phyloP scores from a whole-genome alignment of 495 filamentous ascomycete species.

The Talaromyces borbonicus region DNA sequence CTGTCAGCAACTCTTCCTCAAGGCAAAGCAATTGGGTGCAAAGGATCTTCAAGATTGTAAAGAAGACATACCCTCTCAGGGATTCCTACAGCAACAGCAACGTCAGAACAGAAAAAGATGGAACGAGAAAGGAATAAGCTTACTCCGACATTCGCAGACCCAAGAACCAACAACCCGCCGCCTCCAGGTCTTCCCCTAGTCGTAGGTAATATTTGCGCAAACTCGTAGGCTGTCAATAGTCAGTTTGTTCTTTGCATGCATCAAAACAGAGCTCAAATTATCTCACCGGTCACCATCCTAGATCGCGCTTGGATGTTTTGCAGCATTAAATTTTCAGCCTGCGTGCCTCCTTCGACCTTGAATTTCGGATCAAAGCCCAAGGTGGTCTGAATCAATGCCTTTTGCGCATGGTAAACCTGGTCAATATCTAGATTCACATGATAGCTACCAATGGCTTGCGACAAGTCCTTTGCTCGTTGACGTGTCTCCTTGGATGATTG shows the following conservation, averaged over 20 bases:
- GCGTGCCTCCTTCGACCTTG: slow-evolving; percentile 55
- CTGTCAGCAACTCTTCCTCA: no score
- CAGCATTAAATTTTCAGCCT: slow-evolving; percentile 54
- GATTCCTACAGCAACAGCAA: slow-evolving; percentile 2
- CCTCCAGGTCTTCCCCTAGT: slow-evolving; percentile 42
- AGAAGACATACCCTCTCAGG: slow-evolving; percentile 23
- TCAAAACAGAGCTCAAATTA: no score
- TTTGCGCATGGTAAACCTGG: slow-evolving; percentile 44
- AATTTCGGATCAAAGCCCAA: slow-evolving; percentile 54
- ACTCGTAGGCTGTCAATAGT: slow-evolving; percentile 49
- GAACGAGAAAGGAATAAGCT: not conserved
- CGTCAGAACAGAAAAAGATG: slow-evolving; percentile 9
- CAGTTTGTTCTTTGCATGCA: no score
- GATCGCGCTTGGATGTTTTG: slow-evolving; percentile 77
- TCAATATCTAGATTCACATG: slow-evolving; percentile 76
- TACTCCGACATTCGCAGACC: slow-evolving; percentile 47
- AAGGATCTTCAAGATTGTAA: not conserved
- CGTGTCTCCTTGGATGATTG: slow-evolving; percentile 66
- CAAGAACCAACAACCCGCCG: slow-evolving; percentile 55
- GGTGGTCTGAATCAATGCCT: slow-evolving; percentile 41
- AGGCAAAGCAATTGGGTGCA: slow-evolving; percentile 6
- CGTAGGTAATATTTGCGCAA: slow-evolving; percentile 57
- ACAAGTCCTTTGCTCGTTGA: slow-evolving; percentile 55
- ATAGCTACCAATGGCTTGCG: slow-evolving; percentile 61
- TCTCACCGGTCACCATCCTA: slow-evolving; percentile 55